Evolutionary conservation across 768 basidiomycete species (phyloP).

Genomic region (Phlebiopsis gigantea): DNA sequence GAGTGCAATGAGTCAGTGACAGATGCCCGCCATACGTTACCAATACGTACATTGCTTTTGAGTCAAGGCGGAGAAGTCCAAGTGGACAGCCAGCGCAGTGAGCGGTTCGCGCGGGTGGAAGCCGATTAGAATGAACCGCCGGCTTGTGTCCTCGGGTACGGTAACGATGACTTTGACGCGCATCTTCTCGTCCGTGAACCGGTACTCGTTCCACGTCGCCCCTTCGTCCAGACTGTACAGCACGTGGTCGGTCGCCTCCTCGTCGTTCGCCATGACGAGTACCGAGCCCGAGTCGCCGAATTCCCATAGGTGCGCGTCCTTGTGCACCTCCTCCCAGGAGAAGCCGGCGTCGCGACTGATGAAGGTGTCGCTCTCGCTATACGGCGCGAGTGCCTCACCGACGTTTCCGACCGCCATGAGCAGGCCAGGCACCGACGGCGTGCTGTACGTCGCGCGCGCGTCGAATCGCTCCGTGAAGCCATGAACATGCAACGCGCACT

Average conservation of each 20-base stretch:
- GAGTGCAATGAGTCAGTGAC: no score
- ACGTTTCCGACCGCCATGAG: constrained; percentile 97
- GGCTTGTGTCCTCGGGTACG: constrained; percentile 84
- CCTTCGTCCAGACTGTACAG: constrained; percentile 91
- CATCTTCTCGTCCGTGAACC: constrained; percentile 70
- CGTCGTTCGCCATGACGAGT: constrained; percentile 92
- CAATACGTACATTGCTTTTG: constrained; percentile 60
- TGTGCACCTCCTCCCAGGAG: constrained; percentile 98
- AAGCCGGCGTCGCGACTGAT: constrained; percentile 94
- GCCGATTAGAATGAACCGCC: constrained; percentile 86
- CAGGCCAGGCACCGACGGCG: constrained; percentile 85
- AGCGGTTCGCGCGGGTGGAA: constrained; percentile 38
- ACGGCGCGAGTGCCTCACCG: constrained; percentile 73
- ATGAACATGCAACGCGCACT: constrained; percentile 85
- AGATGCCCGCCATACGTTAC: no score
- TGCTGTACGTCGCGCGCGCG: constrained; percentile 89
- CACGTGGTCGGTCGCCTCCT: constrained; percentile 85
- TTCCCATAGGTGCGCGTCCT: constrained; percentile 96
- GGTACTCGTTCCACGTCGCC: constrained; percentile 80
- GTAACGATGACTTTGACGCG: constrained; percentile 77
- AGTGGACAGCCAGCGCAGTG: constrained; percentile 65
- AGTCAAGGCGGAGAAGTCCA: constrained; percentile 85
- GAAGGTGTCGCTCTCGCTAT: constrained; percentile 91
- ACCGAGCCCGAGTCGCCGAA: constrained; percentile 97
- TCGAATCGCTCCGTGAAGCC: constrained; percentile 94